phyloP scores from a whole-genome alignment of 352 stramenopile species.

The Phytophthora rubi region DNA sequence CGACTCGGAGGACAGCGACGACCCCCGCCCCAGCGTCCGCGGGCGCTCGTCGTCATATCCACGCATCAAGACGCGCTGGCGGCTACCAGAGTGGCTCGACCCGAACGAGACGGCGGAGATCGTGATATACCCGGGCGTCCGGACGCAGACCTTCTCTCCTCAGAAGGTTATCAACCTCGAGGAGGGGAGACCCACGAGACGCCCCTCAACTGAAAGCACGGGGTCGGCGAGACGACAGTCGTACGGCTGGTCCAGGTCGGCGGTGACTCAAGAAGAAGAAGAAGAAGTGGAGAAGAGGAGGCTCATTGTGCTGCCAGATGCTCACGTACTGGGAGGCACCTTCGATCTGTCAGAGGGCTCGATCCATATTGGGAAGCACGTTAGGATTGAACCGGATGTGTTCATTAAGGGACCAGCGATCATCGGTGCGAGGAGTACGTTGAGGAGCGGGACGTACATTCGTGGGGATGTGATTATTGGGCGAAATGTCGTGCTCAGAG shows the following conservation, averaged over 20 bases:
- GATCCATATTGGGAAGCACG: conserved; percentile 66
- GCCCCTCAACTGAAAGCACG: conserved; percentile 28
- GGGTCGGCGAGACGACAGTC: conserved; percentile 22
- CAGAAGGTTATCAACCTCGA: conserved; percentile 71
- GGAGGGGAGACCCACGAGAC: conserved; percentile 18
- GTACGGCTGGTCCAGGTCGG: conserved; percentile 45
- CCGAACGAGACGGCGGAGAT: conserved; percentile 52
- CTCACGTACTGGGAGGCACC: conserved; percentile 60
- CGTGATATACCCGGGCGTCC: conserved; percentile 59
- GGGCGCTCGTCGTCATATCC: conserved; percentile 34
- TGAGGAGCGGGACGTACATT: conserved; percentile 74
- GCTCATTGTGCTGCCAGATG: conserved; percentile 55
- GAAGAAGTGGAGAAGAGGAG: conserved; percentile 43
- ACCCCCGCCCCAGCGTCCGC: conserved; percentile 20
- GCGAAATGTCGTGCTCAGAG: conserved; percentile 62
- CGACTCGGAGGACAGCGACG: conserved; percentile 48
- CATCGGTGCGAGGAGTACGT: conserved; percentile 64
- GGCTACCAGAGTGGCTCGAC: conserved; percentile 53
- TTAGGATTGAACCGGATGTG: conserved; percentile 71
- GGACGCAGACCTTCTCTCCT: conserved; percentile 52
- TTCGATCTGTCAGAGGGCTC: conserved; percentile 78
- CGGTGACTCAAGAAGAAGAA: conserved; percentile 33
- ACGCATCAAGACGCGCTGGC: conserved; percentile 41
- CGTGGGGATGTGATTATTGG: conserved; percentile 74
- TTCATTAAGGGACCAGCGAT: conserved; percentile 80